phyloP scores from a whole-genome alignment of 2,329 filamentous ascomycete species.

The Aaosphaeria pasadenensis region DNA sequence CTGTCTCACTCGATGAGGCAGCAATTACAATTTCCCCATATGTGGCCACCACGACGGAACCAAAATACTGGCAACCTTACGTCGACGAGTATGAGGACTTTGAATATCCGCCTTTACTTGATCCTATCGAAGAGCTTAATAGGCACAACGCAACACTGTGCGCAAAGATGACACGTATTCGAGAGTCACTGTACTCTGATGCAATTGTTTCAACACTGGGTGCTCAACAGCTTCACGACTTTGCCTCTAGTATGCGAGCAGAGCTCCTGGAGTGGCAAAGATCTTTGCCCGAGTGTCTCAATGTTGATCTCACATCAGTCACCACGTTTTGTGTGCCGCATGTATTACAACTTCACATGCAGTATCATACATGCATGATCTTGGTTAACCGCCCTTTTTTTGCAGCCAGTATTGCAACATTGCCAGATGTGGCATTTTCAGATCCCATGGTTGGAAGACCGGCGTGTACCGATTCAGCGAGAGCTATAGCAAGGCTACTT shows the following conservation, averaged over 20 bases:
- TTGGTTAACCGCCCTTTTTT: slow-evolving; percentile 1
- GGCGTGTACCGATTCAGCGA: slow-evolving; percentile 6
- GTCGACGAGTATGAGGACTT: too few species aligned
- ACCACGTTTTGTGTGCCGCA: slow-evolving; percentile 18
- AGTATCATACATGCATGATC: slow-evolving; percentile 1
- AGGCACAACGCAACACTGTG: too few species aligned
- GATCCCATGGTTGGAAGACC: slow-evolving; percentile 1
- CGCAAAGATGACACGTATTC: too few species aligned
- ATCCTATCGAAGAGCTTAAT: too few species aligned
- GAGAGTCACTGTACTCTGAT: neutral
- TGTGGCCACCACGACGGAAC: too few species aligned
- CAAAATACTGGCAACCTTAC: too few species aligned
- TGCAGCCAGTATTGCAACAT: neutral
- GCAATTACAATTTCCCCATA: too few species aligned
- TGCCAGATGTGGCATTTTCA: neutral
- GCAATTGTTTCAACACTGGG: neutral
- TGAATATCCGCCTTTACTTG: too few species aligned
- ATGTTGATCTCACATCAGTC: slow-evolving; percentile 39
- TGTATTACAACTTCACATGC: slow-evolving; percentile 1
- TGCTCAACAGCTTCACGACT: neutral
- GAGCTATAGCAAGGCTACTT: slow-evolving; percentile 16
- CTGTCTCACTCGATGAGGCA: too few species aligned
- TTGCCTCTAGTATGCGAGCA: neutral
- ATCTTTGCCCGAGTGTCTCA: slow-evolving; percentile 8
- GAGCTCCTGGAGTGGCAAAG: neutral